phyloP scores from a whole-genome alignment of 164 flowering plant genomes.

The Vitis vinifera region DNA sequence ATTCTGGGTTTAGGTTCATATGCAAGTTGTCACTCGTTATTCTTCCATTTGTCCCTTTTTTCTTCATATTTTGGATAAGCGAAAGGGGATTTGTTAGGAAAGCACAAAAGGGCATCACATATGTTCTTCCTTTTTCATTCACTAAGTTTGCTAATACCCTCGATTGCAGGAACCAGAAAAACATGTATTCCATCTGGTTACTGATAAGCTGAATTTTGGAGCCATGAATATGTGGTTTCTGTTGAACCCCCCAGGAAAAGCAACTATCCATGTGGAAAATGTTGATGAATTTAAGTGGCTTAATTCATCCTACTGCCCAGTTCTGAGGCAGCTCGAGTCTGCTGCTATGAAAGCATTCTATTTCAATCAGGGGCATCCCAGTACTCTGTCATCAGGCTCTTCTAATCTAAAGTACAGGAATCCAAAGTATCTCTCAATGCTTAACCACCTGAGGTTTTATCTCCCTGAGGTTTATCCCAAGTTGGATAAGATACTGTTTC shows the following conservation, averaged over 20 bases:
- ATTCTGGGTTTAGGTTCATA: background rate
- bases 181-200: constrained; percentile 96
- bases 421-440: constrained; percentile 98
- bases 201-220: constrained; percentile 93
- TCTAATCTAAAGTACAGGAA: constrained; percentile 95
- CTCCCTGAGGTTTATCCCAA: constrained; percentile 97
- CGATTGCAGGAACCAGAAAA: constrained; percentile 88
- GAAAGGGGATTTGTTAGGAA: too few relatives aligned
- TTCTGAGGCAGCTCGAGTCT: constrained; percentile 84
- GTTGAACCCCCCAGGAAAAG: constrained; percentile 94
- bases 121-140: background rate
- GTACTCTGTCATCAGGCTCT: constrained; percentile 80
- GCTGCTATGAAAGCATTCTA: constrained; percentile 97
- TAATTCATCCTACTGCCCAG: constrained; percentile 96
- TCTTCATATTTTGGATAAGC: too few relatives aligned
- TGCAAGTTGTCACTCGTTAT: background rate
- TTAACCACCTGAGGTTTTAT: constrained; percentile 94
- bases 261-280: constrained; percentile 95
- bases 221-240: constrained; percentile 99
- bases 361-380: constrained; percentile 90
- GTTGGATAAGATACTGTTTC: constrained; percentile 92
- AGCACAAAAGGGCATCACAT: too few relatives aligned
- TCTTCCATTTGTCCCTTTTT: too few relatives aligned
- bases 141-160: constrained; percentile 16
- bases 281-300: constrained; percentile 99